phyloP scores from a whole-genome alignment of 2,329 filamentous ascomycete species.

The Phaeosphaeriaceae sp. region DNA sequence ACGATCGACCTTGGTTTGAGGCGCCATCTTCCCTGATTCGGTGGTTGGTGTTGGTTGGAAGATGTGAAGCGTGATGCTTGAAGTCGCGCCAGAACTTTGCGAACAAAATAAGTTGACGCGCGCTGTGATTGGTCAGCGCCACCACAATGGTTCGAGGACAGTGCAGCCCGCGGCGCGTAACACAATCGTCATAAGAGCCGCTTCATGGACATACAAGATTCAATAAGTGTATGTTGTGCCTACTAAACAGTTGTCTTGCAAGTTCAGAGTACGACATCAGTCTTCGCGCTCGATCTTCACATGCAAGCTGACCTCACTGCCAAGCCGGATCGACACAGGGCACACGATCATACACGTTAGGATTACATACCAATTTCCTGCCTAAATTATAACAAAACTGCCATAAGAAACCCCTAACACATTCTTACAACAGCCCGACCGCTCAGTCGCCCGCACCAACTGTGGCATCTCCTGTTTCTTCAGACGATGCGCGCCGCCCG shows the following conservation, averaged over 20 bases:
- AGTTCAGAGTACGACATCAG: neutral
- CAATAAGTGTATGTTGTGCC: neutral
- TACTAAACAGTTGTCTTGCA: neutral
- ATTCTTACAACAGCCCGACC: slow-evolving; percentile 23
- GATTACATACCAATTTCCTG: slow-evolving; percentile 26
- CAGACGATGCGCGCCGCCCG: slow-evolving; percentile 44
- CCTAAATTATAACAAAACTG: slow-evolving; percentile 21
- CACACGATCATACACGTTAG: slow-evolving; percentile 24
- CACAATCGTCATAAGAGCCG: slow-evolving; percentile 7
- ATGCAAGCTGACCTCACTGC: slow-evolving; percentile 31
- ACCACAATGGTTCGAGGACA: slow-evolving; percentile 7
- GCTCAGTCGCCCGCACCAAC: slow-evolving; percentile 31
- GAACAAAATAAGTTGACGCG: slow-evolving; percentile 26
- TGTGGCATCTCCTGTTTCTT: slow-evolving; percentile 41
- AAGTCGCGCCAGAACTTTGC: slow-evolving; percentile 10
- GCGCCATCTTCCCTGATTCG: slow-evolving; percentile 33
- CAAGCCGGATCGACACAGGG: slow-evolving; percentile 25
- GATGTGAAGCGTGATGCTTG: slow-evolving; percentile 3
- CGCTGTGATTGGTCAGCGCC: slow-evolving; percentile 10
- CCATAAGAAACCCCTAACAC: slow-evolving; percentile 11
- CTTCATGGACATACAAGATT: neutral
- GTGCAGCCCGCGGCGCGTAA: slow-evolving; percentile 5
- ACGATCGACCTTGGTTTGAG: slow-evolving; percentile 48
- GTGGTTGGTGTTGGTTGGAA: no score
- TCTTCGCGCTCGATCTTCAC: slow-evolving; percentile 9